phyloP scores from a whole-genome alignment of 345 rosid species.

The Citrus sp. region DNA sequence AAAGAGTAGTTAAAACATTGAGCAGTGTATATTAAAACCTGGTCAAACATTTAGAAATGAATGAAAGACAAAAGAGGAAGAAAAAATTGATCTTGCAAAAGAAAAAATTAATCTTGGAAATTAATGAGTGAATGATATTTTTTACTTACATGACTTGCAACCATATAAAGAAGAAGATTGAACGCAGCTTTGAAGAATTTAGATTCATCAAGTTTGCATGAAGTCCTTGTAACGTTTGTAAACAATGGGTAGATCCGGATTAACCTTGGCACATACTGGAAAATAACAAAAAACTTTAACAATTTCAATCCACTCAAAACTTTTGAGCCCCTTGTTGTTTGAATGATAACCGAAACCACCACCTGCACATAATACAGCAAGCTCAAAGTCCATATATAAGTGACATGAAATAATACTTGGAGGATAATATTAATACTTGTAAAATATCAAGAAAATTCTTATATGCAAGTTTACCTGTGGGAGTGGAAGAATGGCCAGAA shows the following conservation, averaged over 20 bases:
- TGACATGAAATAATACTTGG: too few species aligned
- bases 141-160: slow-evolving; percentile 78
- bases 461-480: background rate
- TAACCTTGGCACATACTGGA: slow-evolving; percentile 74
- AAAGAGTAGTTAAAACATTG: too few species aligned
- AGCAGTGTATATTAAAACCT: background rate
- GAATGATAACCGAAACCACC: slow-evolving; percentile 25
- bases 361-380: slow-evolving; percentile 11
- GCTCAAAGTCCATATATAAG: background rate
- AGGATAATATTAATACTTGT: background rate
- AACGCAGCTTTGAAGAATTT: slow-evolving; percentile 93
- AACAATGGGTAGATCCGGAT: slow-evolving; percentile 69
- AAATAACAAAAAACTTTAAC: slow-evolving; percentile 62
- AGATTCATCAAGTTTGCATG: slow-evolving; percentile 72
- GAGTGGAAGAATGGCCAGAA: background rate
- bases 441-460: background rate
- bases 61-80: background rate
- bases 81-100: too few species aligned
- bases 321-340: slow-evolving; percentile 19
- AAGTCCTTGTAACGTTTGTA: slow-evolving; percentile 66
- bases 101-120: too few species aligned
- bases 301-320: slow-evolving; percentile 50
- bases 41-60: background rate
- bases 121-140: background rate
- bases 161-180: slow-evolving; percentile 83